Conservation (phyloP, 805 yeast genomes). For the Candida ponderosae region DNA sequence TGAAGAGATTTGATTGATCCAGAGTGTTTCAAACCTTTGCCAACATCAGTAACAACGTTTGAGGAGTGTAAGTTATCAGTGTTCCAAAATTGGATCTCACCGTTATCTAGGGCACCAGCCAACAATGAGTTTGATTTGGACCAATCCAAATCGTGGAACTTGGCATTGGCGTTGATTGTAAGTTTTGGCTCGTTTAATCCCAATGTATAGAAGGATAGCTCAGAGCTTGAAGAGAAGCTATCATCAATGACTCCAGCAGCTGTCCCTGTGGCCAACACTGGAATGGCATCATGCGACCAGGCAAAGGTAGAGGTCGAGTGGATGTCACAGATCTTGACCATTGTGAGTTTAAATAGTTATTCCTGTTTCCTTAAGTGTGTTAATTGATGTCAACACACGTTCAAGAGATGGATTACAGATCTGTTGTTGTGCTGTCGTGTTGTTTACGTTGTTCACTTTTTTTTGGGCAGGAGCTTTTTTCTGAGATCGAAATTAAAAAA, state of each 20-base stretch:
- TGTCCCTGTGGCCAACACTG: conserved; percentile 82
- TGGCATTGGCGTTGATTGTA: conserved; percentile 41
- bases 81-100: conserved; percentile 74
- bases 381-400: background rate
- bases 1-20: conserved; percentile 66
- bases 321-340: conserved; percentile 83
- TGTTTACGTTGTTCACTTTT: background rate
- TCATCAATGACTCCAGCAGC: conserved; percentile 95
- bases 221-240: conserved; percentile 70
- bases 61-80: conserved; percentile 38
- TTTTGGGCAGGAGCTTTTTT: no score
- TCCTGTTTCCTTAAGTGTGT: background rate
- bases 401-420: background rate
- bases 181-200: conserved; percentile 30
- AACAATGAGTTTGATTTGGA: conserved; percentile 54
- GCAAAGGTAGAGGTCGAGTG: conserved; percentile 90
- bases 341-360: conserved; percentile 15
- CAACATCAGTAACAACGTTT: conserved; percentile 40
- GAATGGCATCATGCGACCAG: conserved; percentile 76
- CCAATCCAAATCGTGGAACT: conserved; percentile 83
- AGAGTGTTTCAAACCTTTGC: conserved; percentile 50
- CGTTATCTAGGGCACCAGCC: conserved; percentile 88
- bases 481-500: no score
- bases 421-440: background rate
- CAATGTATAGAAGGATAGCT: conserved; percentile 75